Conservation (phyloP, 768 basidiomycete genomes). For the Russula lepida region DNA sequence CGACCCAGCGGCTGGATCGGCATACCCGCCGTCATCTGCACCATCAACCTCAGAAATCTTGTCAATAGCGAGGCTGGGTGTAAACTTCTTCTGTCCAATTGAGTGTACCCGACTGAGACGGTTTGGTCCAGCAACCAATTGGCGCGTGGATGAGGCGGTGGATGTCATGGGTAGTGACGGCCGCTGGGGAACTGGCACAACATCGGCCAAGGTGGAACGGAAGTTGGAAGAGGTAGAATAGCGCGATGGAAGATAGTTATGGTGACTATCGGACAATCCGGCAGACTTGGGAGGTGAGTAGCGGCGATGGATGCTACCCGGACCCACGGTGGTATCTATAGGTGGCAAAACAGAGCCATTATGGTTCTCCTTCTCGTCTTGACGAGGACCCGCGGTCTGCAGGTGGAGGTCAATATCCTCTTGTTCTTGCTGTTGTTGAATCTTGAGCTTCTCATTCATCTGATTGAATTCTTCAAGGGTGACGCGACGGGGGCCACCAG, state of each 20-base stretch:
- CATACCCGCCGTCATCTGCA: conserved; percentile 33
- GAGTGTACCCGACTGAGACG: conserved; percentile 21
- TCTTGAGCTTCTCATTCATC: conserved; percentile 27
- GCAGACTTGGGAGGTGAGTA: conserved; percentile 18
- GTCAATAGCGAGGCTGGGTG: conserved; percentile 32
- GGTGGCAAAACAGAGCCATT: not conserved
- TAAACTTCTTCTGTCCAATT: conserved; percentile 15
- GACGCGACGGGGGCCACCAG: conserved; percentile 31
- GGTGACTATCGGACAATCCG: not conserved
- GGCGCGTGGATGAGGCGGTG: conserved; percentile 7
- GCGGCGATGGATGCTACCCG: conserved; percentile 10
- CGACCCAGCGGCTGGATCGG: conserved; percentile 26
- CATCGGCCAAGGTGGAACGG: conserved; percentile 18
- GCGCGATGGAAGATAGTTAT: conserved; percentile 7
- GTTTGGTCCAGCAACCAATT: conserved; percentile 15
- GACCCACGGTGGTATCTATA: not conserved
- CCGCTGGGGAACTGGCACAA: conserved; percentile 20
- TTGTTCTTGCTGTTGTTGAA: conserved; percentile 12
- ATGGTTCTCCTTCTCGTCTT: conserved; percentile 22
- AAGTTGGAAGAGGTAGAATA: conserved; percentile 10
- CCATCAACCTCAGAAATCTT: conserved; percentile 41
- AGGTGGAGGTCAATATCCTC: conserved; percentile 22
- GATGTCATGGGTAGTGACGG: conserved; percentile 15
- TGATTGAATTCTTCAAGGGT: conserved; percentile 30
- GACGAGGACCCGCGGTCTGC: not conserved